These are phyloP conservation scores for Ephemerocybe angulata DNA, from an alignment of 768 basidiomycete species.

Conservation along the genomic window DNA sequence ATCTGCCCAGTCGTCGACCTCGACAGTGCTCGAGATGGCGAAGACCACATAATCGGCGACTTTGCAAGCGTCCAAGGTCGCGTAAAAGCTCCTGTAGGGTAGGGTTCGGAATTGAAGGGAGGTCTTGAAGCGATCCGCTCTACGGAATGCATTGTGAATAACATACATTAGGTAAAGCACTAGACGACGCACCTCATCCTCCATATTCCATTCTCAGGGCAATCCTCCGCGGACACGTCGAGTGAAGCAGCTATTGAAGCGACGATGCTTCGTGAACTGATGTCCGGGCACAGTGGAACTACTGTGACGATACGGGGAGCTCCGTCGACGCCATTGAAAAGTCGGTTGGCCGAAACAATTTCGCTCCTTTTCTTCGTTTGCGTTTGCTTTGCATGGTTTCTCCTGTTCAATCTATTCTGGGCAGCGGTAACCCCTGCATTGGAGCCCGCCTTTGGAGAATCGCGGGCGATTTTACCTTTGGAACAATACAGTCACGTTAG, in stretches of 20 bases:
- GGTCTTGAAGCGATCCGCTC: conserved; percentile 87
- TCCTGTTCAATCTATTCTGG: conserved; percentile 73
- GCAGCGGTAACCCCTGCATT: conserved; percentile 50
- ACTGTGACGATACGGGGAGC: conserved; percentile 85
- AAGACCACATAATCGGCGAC: conserved; percentile 90
- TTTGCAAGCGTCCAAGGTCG: conserved; percentile 79
- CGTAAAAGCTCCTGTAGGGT: conserved; percentile 67
- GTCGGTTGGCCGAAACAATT: conserved; percentile 64
- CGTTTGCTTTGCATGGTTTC: conserved; percentile 81
- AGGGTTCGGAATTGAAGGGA: conserved; percentile 84
- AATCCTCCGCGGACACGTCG: conserved; percentile 50
- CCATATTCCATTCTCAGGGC: conserved; percentile 55
- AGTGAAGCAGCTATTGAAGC: conserved; percentile 57
- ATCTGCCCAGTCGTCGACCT: conserved; percentile 86
- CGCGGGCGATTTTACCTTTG: conserved; percentile 56
- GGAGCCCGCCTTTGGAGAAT: conserved; percentile 50
- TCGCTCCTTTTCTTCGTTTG: conserved; percentile 69
- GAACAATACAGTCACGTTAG: too few relatives aligned
- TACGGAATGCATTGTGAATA: conserved; percentile 24
- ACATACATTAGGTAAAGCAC: background rate
- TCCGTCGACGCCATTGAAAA: conserved; percentile 75
- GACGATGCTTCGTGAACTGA: conserved; percentile 50
- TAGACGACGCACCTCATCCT: conserved; percentile 55
- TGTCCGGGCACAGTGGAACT: conserved; percentile 74
- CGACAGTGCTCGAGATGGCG: conserved; percentile 72